Base-by-base conservation (phyloP, 169 alveolate species). In the Theileria annulata region DNA sequence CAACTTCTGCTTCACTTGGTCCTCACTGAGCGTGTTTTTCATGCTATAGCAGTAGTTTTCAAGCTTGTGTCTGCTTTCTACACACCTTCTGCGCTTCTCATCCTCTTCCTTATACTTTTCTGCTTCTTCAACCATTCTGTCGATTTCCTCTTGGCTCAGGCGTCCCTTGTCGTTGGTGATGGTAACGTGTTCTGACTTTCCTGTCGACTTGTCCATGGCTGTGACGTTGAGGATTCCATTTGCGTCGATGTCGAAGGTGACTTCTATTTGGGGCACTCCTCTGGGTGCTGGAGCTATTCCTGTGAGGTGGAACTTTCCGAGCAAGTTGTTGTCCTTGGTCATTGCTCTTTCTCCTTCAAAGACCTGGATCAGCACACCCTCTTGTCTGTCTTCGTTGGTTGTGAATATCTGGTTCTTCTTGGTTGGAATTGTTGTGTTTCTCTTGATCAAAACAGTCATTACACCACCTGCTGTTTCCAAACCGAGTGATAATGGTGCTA, bases 201-300 rank as follows among this genome's bases (percentile, higher is more conserved):
- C 98, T 25, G 99, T 94, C 68, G 97, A 89, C 93, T 96, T 96
- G 80, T 97, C 99, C 80, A 88, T 95, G 63, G 99, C 99, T 9
- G 98, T 86, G 28, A 97, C 99, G 88, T 96, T 96, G 89, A 96
- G 88, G 71, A 97, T 95, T 77, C 99, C 99, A 90, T 97, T 97
- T 62, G 98, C 99, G 90, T 97, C 99, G 56, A 97, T 93, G 85
- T 96, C 99, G 79, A 96, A 97, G 19, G 98, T 94, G 71, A 97
- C 99, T 87, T 96, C 99, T 82, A 97, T 97, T 89, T 97, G 98
- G 25, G 99, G 99, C 9, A 96, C 99, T 42, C 99, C 99, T 60
- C 99, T 95, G n/a, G 99, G 99, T 17, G 99, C 99, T 2, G 99
- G 99, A 25, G 99, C 98, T 72, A 97, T 97, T 30, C 99, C 99